Base-by-base conservation (phyloP, 1,139 yeast species). In the Arxiozyma telluris region DNA sequence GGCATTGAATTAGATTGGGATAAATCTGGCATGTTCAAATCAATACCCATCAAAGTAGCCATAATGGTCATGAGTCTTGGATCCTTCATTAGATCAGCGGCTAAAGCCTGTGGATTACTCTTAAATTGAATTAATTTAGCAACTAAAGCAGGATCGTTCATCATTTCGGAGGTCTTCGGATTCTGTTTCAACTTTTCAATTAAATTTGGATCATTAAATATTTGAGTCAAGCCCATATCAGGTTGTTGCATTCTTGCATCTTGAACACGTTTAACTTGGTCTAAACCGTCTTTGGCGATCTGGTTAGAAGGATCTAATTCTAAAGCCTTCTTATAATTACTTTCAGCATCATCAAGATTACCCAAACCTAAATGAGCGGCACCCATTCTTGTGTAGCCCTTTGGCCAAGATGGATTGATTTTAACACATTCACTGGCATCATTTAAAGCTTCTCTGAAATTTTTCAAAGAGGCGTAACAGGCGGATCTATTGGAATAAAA, bases 401-500 rank as follows among this genome's bases (percentile, higher is more conserved):
- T 93, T 22, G 96, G 90, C 97, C 98, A 93, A 3, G 81, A 60
- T 23, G 88, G 83, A 60, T 87, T 89, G 72, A 89, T 82, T 64
- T 80, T 78, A 52, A 87, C 83, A 72, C 96, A 86, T 66, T 85
- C 81, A 58, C 87, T 74, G 27, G 98, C 98, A 70, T 93, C 98
- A 54, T 77, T 75, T 57, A 89, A 76, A 2, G 98, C 98, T 58
- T 83, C 75, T 41, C 72, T 71, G 65, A 83, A 93, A 62, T 89
- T 73, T 67, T 84, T 84, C 73, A 84, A 72, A 17, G 96, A 87
- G 3, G 97, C 87, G 65, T 84, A 85, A 54, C 89, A 80, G 12
- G 96, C 98, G n/a, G 97, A 90, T 71, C 98, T 83, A 74, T 93
- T 93, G 53, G 97, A 89, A 69, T 76, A 90, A 56, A 93, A 77